Evolutionary conservation across 2,329 filamentous ascomycete genomes (phyloP).

Genomic region (Tolypocladium inflatum): DNA sequence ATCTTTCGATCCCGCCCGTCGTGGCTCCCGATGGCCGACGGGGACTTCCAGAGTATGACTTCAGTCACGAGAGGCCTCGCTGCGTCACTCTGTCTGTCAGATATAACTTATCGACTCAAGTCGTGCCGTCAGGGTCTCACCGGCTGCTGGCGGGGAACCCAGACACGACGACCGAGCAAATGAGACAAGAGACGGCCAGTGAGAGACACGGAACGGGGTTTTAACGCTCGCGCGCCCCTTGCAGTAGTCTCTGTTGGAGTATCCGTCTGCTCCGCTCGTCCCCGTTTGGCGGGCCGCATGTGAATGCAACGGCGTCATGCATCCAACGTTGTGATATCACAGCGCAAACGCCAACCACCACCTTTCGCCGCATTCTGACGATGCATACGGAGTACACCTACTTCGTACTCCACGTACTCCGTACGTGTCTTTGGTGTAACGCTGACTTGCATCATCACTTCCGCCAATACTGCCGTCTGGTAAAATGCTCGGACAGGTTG

Average conservation of each 20-base stretch:
- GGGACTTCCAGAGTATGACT: not conserved
- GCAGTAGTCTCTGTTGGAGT: not conserved
- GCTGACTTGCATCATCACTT: not conserved
- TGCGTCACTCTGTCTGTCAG: not conserved
- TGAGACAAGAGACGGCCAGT: not conserved
- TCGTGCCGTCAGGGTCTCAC: not conserved
- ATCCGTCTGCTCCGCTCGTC: not conserved
- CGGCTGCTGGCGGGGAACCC: no score
- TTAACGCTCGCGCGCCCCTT: not conserved
- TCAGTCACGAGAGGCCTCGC: not conserved
- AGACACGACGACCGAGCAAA: not conserved
- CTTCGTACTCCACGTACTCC: no score
- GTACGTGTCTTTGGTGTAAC: not conserved
- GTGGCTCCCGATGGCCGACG: not conserved
- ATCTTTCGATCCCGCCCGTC: not conserved
- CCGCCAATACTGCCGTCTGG: not conserved
- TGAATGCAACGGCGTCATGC: not conserved
- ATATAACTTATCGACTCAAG: not conserved
- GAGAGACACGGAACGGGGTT: not conserved
- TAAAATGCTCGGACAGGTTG: not conserved
- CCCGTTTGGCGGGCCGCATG: not conserved
- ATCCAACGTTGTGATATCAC: not conserved
- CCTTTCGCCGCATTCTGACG: not conserved
- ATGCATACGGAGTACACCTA: no score
- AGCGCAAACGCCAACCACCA: not conserved